These are phyloP conservation scores for Ophiorrhiza pumila DNA, from an alignment of 257 asterid genomes.

Conservation along the genomic window DNA sequence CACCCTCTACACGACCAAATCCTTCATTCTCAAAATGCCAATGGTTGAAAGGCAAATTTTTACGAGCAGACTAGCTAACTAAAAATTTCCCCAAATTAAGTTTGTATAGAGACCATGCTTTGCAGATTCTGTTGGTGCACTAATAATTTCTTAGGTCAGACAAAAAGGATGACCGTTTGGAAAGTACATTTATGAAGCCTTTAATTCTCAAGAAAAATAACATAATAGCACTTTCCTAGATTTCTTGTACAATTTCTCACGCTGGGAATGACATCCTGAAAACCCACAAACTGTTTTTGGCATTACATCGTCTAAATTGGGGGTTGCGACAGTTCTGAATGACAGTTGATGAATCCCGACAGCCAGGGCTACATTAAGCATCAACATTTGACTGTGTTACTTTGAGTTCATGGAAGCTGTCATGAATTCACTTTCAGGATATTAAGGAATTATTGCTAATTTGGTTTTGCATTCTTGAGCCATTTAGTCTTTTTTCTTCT, in stretches of 20 bases:
- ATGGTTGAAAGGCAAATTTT: neutral
- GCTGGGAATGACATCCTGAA: neutral
- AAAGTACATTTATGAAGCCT: neutral
- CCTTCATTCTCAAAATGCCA: neutral
- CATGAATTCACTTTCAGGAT: neutral
- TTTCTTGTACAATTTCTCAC: neutral
- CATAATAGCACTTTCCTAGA: neutral
- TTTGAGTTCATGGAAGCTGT: neutral
- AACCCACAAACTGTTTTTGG: neutral
- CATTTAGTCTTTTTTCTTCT: neutral
- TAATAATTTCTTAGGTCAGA: neutral
- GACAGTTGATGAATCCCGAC: constrained; percentile 46
- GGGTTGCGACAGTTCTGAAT: constrained; percentile 23
- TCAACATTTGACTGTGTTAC: constrained; percentile 5
- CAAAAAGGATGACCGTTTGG: neutral
- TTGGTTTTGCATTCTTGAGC: neutral
- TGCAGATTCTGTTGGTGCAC: neutral
- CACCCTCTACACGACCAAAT: neutral
- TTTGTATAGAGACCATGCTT: too few relatives aligned
- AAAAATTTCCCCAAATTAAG: too few relatives aligned
- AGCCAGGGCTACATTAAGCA: neutral
- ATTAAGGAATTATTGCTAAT: neutral
- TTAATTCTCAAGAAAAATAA: neutral
- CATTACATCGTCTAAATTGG: neutral
- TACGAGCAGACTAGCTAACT: neutral